These are phyloP conservation scores for Gentiana straminea DNA, from an alignment of 257 asterid species.

Conservation along the genomic window DNA sequence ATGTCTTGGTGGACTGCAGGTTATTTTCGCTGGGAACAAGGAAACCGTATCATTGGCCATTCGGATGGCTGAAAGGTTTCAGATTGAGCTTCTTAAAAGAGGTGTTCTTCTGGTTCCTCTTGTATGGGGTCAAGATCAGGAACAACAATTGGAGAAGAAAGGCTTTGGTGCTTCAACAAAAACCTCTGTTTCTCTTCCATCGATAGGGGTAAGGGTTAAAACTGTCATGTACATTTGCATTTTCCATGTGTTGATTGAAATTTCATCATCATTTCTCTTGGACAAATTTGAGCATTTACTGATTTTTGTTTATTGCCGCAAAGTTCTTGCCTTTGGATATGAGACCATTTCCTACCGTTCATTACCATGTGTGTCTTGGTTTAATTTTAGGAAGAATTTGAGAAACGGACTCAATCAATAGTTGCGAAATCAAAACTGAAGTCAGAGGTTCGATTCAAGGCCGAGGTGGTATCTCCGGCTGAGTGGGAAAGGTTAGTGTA, in stretches of 20 bases:
- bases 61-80: constrained; percentile 75
- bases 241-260: neutral
- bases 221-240: constrained; percentile 1
- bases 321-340: neutral
- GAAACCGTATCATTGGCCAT: constrained; percentile 67
- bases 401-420: constrained; percentile 56
- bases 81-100: constrained; percentile 68
- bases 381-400: constrained; percentile 78
- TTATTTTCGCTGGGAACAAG: constrained; percentile 82
- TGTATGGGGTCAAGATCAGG: constrained; percentile 67
- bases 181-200: constrained; percentile 75
- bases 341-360: constrained; percentile 9
- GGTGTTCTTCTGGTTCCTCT: constrained; percentile 85
- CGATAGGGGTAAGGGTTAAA: constrained; percentile 60
- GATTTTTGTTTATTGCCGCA: neutral
- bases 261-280: neutral
- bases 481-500: constrained; percentile 90
- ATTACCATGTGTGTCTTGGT: constrained; percentile 14
- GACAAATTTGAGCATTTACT: neutral
- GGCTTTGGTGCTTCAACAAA: too few species aligned
- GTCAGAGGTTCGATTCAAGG: constrained; percentile 92
- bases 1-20: constrained; percentile 32
- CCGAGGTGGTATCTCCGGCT: constrained; percentile 67
- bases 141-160: constrained; percentile 50
- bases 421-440: constrained; percentile 77